Evolutionary conservation across 2,329 filamentous ascomycete genomes (phyloP).

Genomic region (Fusarium virguliforme): DNA sequence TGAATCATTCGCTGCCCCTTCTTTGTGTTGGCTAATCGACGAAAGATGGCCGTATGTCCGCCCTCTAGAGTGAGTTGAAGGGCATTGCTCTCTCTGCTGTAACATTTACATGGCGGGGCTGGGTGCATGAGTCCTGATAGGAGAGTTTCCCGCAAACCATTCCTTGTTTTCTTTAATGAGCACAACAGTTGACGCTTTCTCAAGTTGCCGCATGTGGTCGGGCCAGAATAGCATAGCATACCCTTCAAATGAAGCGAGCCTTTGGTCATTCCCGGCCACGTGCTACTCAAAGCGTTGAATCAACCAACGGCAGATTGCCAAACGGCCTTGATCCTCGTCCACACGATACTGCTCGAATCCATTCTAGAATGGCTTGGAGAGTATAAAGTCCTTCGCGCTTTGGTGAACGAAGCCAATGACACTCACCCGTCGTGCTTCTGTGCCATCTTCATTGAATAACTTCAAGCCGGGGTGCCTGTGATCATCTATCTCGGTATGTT

Average conservation of each 20-base stretch:
- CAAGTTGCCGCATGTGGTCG: not conserved
- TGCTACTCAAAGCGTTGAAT: not conserved
- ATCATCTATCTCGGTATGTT: not conserved
- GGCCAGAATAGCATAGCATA: not conserved
- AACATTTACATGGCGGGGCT: too few species aligned
- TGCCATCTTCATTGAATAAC: too few species aligned
- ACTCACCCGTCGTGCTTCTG: not conserved
- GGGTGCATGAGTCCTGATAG: too few species aligned
- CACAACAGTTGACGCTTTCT: not conserved
- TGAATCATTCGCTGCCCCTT: not conserved
- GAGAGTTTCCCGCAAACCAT: too few species aligned
- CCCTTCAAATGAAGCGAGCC: not conserved
- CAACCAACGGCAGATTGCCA: not conserved
- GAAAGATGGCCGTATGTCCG: not conserved
- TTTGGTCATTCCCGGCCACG: accelerated
- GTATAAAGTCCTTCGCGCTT: constrained; percentile 13
- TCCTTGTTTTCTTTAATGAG: not conserved
- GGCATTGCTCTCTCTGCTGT: too few species aligned
- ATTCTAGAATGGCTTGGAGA: not conserved
- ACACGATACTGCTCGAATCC: not conserved
- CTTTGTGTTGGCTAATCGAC: not conserved
- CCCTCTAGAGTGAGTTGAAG: not conserved
- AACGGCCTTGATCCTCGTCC: not conserved
- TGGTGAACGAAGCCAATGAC: constrained; percentile 11
- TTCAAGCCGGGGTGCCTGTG: not conserved